Base-by-base conservation (phyloP, 371 early-diverging fungal species). In the Mortierella sp. region DNA sequence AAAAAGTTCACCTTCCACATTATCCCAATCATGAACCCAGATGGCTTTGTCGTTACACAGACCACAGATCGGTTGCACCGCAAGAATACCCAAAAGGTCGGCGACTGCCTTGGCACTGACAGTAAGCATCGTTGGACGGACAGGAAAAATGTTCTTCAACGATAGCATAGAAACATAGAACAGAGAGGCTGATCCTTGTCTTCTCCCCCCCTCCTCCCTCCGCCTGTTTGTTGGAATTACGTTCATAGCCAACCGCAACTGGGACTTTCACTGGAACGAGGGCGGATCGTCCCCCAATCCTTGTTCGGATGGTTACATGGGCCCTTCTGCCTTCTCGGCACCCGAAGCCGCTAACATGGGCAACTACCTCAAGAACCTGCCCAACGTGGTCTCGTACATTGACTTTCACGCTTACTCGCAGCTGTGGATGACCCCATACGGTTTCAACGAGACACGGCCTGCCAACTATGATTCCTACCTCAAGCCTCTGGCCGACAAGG, bases 1-100 rank as follows among this genome's bases (percentile, higher is more conserved):
- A 41, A 41, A 24, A 72, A 62, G 67, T 72, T 49, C 61, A 72
- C 67, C 18, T 67, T 72, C 65, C 72, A 72, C 51, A 55, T 72
- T 23, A 62, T 72, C 30, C 89, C 89, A 7, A 63, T 87, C 31
- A 80, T 84, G 72, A 89, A 89, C 73, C 83, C 84, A 14, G 89
- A 89, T 61, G 89, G 89, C 3, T 87, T 86, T 63, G 83, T 79
- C 50, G 83, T 82, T 64, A 78, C 86, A 26, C 80, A 82, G 76
- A 70, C 71, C n/a, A 59, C 64, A 8, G 62, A 80, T 47, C 78
- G 89, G 16, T 58, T 87, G 57, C 87, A 87, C 83, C 71, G 89
- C 58, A 89, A 89, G 79, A 87, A 86, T 72, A 72, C 86, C 12
- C 65, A 72, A 28, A 14, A 21, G 43, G 67, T 62, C 45, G 63